Conservation (phyloP, 1,139 yeast species). For the Candida labiduridarum region DNA sequence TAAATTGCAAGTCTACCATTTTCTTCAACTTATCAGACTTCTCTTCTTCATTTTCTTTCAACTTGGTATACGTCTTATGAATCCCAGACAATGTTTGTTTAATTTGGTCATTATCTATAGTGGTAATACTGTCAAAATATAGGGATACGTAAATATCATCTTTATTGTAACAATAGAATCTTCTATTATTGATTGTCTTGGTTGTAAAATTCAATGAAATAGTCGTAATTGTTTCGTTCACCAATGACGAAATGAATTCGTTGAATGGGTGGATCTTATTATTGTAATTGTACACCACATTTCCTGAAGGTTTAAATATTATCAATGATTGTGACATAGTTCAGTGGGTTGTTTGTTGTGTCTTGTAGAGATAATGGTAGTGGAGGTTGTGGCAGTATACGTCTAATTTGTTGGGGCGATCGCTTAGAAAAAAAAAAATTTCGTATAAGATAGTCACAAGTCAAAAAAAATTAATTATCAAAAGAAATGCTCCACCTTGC, state of each 20-base stretch:
- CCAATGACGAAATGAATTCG: conserved; percentile 40
- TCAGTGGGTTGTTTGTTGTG: not conserved
- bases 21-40: conserved; percentile 31
- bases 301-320: conserved; percentile 41
- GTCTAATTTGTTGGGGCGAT: not conserved
- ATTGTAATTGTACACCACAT: conserved; percentile 40
- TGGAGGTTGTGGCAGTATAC: not conserved
- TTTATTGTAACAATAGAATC: conserved; percentile 37
- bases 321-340: conserved; percentile 37
- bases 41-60: conserved; percentile 29
- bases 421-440: not conserved
- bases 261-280: conserved; percentile 44
- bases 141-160: conserved; percentile 38
- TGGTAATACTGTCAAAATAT: conserved; percentile 44
- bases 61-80: conserved; percentile 35
- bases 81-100: conserved; percentile 36
- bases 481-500: not conserved
- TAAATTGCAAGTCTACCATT: conserved; percentile 44
- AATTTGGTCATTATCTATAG: conserved; percentile 44
- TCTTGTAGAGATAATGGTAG: not conserved
- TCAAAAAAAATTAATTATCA: conserved; percentile 1
- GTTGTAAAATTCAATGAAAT: conserved; percentile 41
- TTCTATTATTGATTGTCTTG: conserved; percentile 32
- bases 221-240: conserved; percentile 37
- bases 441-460: not conserved